Conservation (phyloP, 208 protist genomes). For the Trypanosoma theileri region DNA sequence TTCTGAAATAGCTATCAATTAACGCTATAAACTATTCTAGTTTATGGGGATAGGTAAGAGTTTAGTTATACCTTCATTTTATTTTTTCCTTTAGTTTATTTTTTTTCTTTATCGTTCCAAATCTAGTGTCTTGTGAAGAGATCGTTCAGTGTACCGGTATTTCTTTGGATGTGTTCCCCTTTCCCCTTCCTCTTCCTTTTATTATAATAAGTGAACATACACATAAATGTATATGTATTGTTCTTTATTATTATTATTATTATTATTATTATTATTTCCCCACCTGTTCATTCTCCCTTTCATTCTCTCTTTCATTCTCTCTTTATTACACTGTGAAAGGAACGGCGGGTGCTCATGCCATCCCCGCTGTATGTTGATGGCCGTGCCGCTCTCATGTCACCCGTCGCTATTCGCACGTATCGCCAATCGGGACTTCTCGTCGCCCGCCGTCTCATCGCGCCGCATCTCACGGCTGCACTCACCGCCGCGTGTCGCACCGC, state of each 20-base stretch:
- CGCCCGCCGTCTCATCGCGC: conserved; percentile 41
- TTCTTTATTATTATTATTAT: conserved; percentile 26
- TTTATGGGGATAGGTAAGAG: neutral
- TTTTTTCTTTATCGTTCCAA: neutral
- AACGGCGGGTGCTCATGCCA: neutral
- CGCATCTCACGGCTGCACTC: conserved; percentile 22
- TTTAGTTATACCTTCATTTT: conserved; percentile 3
- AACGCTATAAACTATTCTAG: neutral
- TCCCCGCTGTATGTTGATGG: conserved; percentile 39
- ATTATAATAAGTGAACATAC: too few relatives aligned
- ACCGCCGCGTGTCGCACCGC: conserved; percentile 34
- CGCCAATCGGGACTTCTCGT: conserved; percentile 62
- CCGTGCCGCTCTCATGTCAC: conserved; percentile 35
- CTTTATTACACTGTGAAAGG: neutral
- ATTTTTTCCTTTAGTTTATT: conserved; percentile 2
- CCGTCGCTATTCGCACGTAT: conserved; percentile 54
- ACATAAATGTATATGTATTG: too few relatives aligned
- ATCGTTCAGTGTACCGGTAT: too few relatives aligned
- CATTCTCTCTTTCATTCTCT: conserved; percentile 16
- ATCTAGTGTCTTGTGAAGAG: too few relatives aligned
- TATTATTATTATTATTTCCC: conserved; percentile 1
- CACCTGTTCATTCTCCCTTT: conserved; percentile 17
- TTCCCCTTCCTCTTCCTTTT: too few relatives aligned
- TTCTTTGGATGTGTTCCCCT: too few relatives aligned
- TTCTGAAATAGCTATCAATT: neutral